These are phyloP conservation scores for Globisporangium spinosum DNA, from an alignment of 352 stramenopile species.

Conservation along the genomic window DNA sequence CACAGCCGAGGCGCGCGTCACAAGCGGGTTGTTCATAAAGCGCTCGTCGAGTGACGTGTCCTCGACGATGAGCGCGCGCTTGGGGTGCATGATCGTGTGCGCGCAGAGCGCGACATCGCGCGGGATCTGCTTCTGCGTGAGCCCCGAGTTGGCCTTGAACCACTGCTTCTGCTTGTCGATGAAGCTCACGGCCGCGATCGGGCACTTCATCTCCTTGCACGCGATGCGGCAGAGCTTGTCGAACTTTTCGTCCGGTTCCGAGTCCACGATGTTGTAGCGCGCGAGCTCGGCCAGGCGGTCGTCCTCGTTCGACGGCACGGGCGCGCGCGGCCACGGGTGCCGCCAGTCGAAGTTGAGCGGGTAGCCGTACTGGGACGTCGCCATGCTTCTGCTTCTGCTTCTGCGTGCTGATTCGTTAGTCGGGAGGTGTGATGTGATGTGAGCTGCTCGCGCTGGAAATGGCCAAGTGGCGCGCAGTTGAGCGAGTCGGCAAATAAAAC, in stretches of 20 bases:
- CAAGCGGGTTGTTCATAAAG: constrained; percentile 80
- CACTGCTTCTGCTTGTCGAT: constrained; percentile 86
- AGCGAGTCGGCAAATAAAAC: constrained; percentile 9
- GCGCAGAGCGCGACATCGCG: constrained; percentile 79
- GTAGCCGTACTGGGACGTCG: constrained; percentile 61
- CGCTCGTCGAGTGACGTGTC: constrained; percentile 81
- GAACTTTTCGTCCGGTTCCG: constrained; percentile 80
- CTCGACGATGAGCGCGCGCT: constrained; percentile 75
- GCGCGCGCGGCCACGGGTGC: constrained; percentile 75
- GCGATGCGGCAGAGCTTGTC: constrained; percentile 85
- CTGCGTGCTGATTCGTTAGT: no score
- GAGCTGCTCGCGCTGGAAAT: constrained; percentile 3
- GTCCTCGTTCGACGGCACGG: constrained; percentile 68
- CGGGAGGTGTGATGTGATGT: not conserved
- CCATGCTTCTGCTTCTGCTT: not conserved
- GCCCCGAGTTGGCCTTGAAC: constrained; percentile 84
- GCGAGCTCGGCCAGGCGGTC: constrained; percentile 58
- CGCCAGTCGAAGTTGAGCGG: constrained; percentile 83
- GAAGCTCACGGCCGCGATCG: constrained; percentile 82
- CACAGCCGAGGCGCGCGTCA: constrained; percentile 77
- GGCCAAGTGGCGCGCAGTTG: not conserved
- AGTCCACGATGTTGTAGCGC: constrained; percentile 78
- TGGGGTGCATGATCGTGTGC: constrained; percentile 86
- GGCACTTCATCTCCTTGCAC: constrained; percentile 88
- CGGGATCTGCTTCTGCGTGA: constrained; percentile 83